These are phyloP conservation scores for Penicilliopsis zonata DNA, from an alignment of 495 filamentous ascomycete species.

Conservation along the genomic window DNA sequence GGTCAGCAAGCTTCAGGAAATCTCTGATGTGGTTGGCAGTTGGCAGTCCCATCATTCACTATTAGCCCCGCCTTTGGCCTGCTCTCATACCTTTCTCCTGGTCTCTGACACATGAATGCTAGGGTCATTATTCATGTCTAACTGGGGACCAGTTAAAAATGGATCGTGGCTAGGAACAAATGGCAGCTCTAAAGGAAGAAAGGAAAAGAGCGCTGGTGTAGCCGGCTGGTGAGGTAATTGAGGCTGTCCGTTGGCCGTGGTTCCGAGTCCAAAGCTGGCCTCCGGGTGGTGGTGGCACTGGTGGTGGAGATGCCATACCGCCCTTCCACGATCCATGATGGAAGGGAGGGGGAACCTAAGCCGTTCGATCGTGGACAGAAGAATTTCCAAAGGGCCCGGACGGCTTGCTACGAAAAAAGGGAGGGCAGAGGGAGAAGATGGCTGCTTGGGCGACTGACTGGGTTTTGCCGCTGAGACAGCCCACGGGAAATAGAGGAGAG, in stretches of 20 bases:
- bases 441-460: no score
- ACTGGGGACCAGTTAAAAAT: neutral
- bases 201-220: neutral
- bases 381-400: no score
- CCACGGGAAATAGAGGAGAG: no score
- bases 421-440: conserved; percentile 1
- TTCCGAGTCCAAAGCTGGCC: conserved; percentile 3
- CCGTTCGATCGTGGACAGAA: no score
- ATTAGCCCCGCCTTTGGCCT: conserved; percentile 14
- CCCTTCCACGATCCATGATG: neutral
- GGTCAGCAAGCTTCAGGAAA: neutral
- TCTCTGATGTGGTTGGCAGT: neutral
- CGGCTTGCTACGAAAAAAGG: conserved; percentile 1
- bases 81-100: conserved; percentile 27
- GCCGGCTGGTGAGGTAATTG: neutral
- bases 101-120: conserved; percentile 27
- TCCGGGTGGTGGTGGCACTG: neutral
- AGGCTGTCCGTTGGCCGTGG: conserved; percentile 4
- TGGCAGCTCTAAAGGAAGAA: conserved; percentile 1
- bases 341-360: no score
- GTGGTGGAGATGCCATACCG: conserved; percentile 1
- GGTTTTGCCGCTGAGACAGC: no score
- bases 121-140: conserved; percentile 26
- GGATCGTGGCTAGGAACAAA: neutral
- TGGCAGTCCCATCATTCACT: conserved; percentile 5